Conservation (phyloP, 352 stramenopile genomes). For the Globisporangium okanoganense region DNA sequence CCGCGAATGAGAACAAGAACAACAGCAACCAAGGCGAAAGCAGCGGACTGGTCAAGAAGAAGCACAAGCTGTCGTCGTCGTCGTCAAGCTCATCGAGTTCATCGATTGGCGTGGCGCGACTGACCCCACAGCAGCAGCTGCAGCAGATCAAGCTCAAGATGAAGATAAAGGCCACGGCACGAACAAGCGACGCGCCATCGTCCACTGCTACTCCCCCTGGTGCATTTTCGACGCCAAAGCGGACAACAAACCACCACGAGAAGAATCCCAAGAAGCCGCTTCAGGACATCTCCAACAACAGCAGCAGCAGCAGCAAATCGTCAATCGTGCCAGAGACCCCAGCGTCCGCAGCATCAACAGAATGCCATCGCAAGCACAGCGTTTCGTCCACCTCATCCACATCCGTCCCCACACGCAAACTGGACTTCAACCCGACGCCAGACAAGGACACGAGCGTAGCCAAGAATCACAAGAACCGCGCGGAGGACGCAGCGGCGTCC, state of each 20-base stretch:
- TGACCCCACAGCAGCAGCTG: conserved; percentile 11
- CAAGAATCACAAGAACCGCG: conserved; percentile 8
- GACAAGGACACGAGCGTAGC: conserved; percentile 18
- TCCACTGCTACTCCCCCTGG: not conserved
- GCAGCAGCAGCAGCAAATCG: too few species aligned
- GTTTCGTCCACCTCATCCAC: not conserved
- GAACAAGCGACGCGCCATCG: not conserved
- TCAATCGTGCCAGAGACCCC: not conserved
- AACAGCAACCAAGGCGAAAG: not conserved
- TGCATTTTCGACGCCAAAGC: conserved; percentile 7
- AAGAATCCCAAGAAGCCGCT: conserved; percentile 22
- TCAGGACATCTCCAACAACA: conserved; percentile 44
- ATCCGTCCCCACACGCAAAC: conserved; percentile 33
- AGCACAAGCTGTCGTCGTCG: conserved; percentile 20
- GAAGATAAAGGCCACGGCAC: conserved; percentile 14
- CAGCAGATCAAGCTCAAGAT: conserved; percentile 15
- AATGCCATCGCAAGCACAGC: not conserved
- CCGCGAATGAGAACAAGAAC: conserved; percentile 1
- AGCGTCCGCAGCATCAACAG: not conserved
- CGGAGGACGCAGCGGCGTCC: conserved; percentile 12
- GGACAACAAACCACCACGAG: not conserved
- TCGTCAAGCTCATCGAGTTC: not conserved
- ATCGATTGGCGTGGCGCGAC: not conserved
- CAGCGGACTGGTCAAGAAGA: conserved; percentile 14
- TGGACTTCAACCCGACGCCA: conserved; percentile 42